These are phyloP conservation scores for Dalbergia cultrata DNA, from an alignment of 306 rosid species.

Conservation along the genomic window DNA sequence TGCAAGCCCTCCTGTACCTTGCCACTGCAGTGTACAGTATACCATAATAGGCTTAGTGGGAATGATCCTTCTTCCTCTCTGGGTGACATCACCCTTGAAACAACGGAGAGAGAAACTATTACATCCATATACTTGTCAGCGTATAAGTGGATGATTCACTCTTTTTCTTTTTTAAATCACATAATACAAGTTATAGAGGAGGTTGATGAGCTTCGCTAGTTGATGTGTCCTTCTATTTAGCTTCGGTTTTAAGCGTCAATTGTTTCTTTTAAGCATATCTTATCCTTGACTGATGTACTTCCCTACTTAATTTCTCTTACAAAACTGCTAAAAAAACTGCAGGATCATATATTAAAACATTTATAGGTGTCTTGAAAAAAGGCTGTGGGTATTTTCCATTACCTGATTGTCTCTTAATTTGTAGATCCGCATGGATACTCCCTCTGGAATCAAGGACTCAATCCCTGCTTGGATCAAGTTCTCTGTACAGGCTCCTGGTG, in stretches of 20 bases:
- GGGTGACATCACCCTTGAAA: neutral
- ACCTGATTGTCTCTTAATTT: slow-evolving; percentile 42
- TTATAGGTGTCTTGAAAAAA: slow-evolving; percentile 40
- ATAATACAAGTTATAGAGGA: neutral
- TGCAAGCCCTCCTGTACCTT: slow-evolving; percentile 1
- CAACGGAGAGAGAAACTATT: neutral
- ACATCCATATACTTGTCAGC: neutral
- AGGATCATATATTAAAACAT: neutral
- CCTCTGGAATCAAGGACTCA: slow-evolving; percentile 95
- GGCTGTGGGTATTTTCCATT: slow-evolving; percentile 26
- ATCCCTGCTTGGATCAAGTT: slow-evolving; percentile 99
- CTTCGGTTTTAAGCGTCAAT: slow-evolving; percentile 29
- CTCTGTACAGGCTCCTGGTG: slow-evolving; percentile 94
- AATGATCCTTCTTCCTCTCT: neutral
- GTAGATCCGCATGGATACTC: slow-evolving; percentile 94
- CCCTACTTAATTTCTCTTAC: neutral
- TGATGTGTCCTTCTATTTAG: slow-evolving; percentile 17
- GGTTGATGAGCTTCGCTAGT: slow-evolving; percentile 8
- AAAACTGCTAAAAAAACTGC: slow-evolving; percentile 12
- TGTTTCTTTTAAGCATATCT: slow-evolving; percentile 24
- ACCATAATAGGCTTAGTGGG: slow-evolving; percentile 3
- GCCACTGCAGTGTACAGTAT: neutral
- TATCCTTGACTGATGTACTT: slow-evolving; percentile 32
- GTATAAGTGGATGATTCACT: neutral
- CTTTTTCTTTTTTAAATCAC: neutral